Conservation (phyloP, 768 basidiomycete species). For the Amanita phalloides region DNA sequence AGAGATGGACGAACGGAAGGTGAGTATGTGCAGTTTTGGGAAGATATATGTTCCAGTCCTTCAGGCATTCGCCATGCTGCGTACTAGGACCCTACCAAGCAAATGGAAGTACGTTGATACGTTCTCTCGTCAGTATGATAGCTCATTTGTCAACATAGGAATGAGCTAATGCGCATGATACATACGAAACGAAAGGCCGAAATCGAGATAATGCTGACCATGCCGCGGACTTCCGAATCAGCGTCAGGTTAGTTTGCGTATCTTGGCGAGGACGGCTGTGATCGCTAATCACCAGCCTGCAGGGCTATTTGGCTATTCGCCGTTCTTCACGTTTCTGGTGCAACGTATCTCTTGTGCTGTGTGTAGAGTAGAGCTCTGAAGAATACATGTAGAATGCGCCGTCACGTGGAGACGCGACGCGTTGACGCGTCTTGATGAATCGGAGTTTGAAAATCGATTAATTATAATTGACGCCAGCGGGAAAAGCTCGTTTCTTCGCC, state of each 20-base stretch:
- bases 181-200: constrained; percentile 85
- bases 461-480: constrained; percentile 12
- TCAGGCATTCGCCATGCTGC: constrained; percentile 59
- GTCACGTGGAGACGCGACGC: constrained; percentile 28
- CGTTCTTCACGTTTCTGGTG: neutral
- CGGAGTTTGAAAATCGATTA: constrained; percentile 25
- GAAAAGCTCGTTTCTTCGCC: constrained; percentile 3
- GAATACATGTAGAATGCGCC: neutral
- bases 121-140: neutral
- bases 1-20: constrained; percentile 68
- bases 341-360: neutral
- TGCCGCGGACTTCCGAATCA: neutral
- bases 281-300: neutral
- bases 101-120: constrained; percentile 51
- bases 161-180: constrained; percentile 73
- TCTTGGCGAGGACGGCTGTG: neutral
- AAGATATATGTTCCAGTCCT: neutral
- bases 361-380: neutral
- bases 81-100: constrained; percentile 33
- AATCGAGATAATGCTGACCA: constrained; percentile 54
- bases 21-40: constrained; percentile 10
- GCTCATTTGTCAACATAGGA: constrained; percentile 30
- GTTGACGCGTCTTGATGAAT: constrained; percentile 26
- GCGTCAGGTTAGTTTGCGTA: neutral
- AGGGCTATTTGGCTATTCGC: neutral